Percentiles rank a stretch among this genome's conserved stretches.
Evolutionary conservation across 331 rosid genomes (phyloP).

Genomic region (Prunus yedoensis): DNA sequence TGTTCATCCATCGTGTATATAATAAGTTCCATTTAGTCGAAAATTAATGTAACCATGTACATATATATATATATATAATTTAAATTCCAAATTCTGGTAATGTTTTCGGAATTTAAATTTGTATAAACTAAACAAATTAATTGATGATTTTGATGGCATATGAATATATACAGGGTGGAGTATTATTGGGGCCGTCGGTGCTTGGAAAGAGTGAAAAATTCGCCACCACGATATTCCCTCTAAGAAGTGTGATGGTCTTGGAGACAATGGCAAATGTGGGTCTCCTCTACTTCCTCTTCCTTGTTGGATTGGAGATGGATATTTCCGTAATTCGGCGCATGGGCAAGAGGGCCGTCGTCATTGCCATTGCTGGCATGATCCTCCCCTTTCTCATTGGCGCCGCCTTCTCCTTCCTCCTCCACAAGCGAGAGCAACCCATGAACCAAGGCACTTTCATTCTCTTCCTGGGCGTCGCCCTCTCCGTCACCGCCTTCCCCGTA

Average conservation of each 20-base stretch:
- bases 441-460: slow-evolving; percentile 43
- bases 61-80: no score
- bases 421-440: background rate
- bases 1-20: no score
- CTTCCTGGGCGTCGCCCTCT: slow-evolving; percentile 68
- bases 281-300: slow-evolving; percentile 78
- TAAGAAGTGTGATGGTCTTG: slow-evolving; percentile 72
- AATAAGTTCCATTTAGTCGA: no score
- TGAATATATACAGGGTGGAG: slow-evolving; percentile 60
- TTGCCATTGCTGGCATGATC: slow-evolving; percentile 71
- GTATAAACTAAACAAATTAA: no score
- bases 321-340: slow-evolving; percentile 40
- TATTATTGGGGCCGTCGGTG: slow-evolving; percentile 80
- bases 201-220: slow-evolving; percentile 52
- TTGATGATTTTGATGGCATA: no score
- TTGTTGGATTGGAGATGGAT: slow-evolving; percentile 91
- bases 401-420: slow-evolving; percentile 36
- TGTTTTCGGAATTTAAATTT: no score
- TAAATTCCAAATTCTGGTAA: no score
- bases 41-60: no score
- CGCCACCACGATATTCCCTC: slow-evolving; percentile 56
- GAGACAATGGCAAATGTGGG: slow-evolving; percentile 92
- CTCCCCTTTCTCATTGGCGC: slow-evolving; percentile 67
- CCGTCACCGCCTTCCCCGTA: slow-evolving; percentile 78
- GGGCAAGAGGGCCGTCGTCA: slow-evolving; percentile 55